phyloP scores from a whole-genome alignment of 2,329 filamentous ascomycete genomes.

The Fusarium compactum region DNA sequence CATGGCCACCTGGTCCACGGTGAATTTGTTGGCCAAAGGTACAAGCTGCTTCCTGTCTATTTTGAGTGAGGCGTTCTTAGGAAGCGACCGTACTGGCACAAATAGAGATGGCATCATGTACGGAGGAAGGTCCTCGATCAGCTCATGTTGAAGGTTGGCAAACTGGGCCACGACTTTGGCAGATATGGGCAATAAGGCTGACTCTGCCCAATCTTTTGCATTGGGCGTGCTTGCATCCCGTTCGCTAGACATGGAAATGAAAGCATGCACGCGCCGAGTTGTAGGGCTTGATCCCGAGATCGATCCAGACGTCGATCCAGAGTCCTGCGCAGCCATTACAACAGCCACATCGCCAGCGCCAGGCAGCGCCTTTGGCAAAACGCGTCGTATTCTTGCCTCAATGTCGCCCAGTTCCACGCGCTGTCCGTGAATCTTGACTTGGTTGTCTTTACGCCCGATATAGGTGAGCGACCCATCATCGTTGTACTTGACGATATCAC shows the following conservation, averaged over 20 bases:
- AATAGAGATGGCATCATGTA: conserved; percentile 16
- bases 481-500: conserved; percentile 31
- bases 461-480: conserved; percentile 32
- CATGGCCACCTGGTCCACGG: conserved; percentile 8
- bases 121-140: conserved; percentile 5
- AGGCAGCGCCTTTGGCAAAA: neutral
- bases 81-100: conserved; percentile 9
- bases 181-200: conserved; percentile 1
- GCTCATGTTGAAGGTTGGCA: conserved; percentile 8
- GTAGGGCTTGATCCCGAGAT: neutral
- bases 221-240: conserved; percentile 3
- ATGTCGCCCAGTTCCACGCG: conserved; percentile 45
- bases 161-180: conserved; percentile 8
- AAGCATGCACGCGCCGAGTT: conserved; percentile 4
- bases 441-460: conserved; percentile 41
- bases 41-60: conserved; percentile 10
- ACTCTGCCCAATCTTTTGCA: conserved; percentile 2
- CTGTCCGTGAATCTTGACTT: conserved; percentile 46
- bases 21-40: conserved; percentile 5
- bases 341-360: conserved; percentile 9
- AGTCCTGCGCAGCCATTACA: conserved; percentile 3
- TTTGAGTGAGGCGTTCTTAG: conserved; percentile 9
- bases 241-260: conserved; percentile 4
- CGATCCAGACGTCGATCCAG: conserved; percentile 2
- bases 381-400: conserved; percentile 25